Conservation (phyloP, 352 stramenopile genomes). For the Aphanomyces invadans region DNA sequence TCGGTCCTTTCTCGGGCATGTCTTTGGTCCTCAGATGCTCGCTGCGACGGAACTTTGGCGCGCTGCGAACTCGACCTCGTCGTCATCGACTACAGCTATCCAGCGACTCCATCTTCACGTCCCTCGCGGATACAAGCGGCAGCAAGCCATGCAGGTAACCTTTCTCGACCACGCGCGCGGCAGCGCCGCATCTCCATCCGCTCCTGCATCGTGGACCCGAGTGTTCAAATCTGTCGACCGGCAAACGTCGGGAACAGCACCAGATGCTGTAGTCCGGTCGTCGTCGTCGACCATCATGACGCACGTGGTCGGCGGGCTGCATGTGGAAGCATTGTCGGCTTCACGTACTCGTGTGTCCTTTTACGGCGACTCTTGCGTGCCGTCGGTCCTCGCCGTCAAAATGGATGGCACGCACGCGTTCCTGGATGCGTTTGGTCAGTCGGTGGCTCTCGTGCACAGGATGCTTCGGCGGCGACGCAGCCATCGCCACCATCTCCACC, state of each 20-base stretch:
- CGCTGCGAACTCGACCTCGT: not conserved
- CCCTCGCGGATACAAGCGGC: slow-evolving; percentile 3
- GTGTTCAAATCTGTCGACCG: slow-evolving; percentile 8
- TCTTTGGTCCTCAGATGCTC: not conserved
- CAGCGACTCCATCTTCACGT: slow-evolving; percentile 2
- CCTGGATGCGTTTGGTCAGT: not conserved
- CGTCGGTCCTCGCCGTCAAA: not conserved
- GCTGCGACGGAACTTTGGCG: not conserved
- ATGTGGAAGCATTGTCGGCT: not conserved
- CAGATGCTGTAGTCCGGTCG: not conserved
- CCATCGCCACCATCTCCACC: not conserved
- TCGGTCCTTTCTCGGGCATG: not conserved
- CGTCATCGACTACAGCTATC: not conserved
- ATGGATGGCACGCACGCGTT: not conserved
- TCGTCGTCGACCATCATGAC: not conserved
- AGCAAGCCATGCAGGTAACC: not conserved
- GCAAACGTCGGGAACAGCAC: not conserved
- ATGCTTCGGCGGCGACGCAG: not conserved
- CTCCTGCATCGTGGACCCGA: not conserved
- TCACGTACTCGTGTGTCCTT: not conserved
- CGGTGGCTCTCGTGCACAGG: not conserved
- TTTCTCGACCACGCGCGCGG: slow-evolving; percentile 1
- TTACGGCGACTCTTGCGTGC: slow-evolving; percentile 2
- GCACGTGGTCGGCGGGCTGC: not conserved
- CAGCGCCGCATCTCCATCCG: not conserved